Evolutionary conservation across 495 filamentous ascomycete genomes (phyloP), one percentile per base, ranked within the genome.

Genomic region (Aspergillus nidulans): DNA sequence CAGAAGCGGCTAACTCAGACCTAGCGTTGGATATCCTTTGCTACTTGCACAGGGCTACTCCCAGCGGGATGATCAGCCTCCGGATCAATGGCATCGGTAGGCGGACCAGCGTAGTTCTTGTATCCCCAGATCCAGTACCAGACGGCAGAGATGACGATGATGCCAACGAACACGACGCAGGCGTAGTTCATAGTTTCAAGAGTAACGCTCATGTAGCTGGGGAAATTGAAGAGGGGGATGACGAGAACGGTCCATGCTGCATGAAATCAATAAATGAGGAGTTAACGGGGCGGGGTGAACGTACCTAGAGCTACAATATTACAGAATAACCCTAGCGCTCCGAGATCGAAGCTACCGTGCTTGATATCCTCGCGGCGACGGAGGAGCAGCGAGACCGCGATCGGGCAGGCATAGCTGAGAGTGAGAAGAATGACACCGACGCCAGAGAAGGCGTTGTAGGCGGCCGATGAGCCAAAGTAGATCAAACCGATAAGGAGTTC

Each of bases 121-220:
- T 61, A 75, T 24, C 86, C 85, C 74, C 84, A 81, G n/a, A 79
- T 68, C 46, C 79, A 73, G 71, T 89, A 88, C 83, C 83, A 87
- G 0, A 73, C 65, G 6, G 67, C 67, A 3, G 71, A 65, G 49
- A 85, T 76, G 36, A 64, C 42, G n/a, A 77, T 72, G 56, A 79
- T 78, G 3, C 76, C 78, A 32, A 77, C 74, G 61, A 85, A 85
- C 10, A 84, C 81, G 9, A 82, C 80, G 1, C 63, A 75, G 23
- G 81, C 80, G 59, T 84, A 84, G 58, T 82, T 81, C 70, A 79
- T 80, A 3, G 59, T 66, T 19, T 63, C 57, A 0, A 60, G 44
- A 13, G 66, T 68, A n/a, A 79, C 70, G 1, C 69, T 62, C 18
- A 45, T 56, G 46, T 49, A 63, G 4, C 68, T 58, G 1, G 74